These are phyloP conservation scores for Ascochyta koolunga DNA, from an alignment of 2,329 filamentous ascomycete species.

Conservation along the genomic window DNA sequence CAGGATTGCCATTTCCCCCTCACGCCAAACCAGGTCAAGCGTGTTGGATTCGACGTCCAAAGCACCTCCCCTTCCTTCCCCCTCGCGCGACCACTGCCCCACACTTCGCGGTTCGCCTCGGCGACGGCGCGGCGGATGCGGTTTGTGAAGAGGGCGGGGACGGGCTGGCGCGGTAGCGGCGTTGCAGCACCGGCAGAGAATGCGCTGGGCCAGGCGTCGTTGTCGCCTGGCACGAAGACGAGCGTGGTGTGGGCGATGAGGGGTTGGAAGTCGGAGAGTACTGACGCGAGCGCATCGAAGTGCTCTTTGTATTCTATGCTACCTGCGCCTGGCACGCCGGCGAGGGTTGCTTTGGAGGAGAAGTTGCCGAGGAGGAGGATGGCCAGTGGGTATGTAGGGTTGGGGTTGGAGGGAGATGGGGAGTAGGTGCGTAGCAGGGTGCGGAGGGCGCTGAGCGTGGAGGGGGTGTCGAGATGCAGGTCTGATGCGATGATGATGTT, in stretches of 20 bases:
- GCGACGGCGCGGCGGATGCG: conserved; percentile 82
- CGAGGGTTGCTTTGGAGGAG: conserved; percentile 62
- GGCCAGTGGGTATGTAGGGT: conserved; percentile 70
- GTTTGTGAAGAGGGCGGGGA: conserved; percentile 91
- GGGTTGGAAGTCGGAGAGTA: conserved; percentile 81
- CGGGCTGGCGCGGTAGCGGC: conserved; percentile 70
- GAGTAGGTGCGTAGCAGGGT: conserved; percentile 80
- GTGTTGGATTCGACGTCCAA: conserved; percentile 87
- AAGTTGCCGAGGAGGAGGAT: conserved; percentile 92
- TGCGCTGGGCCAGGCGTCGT: conserved; percentile 93
- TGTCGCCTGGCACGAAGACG: conserved; percentile 92
- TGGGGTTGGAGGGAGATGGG: conserved; percentile 58
- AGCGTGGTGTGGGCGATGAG: conserved; percentile 83
- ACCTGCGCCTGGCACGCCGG: conserved; percentile 71
- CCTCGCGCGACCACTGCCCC: conserved; percentile 52
- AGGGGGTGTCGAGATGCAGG: conserved; percentile 82
- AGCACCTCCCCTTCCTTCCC: conserved; percentile 71
- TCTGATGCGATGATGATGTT: conserved; percentile 81
- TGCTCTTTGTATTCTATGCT: conserved; percentile 97
- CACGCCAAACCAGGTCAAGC: conserved; percentile 84
- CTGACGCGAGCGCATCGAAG: conserved; percentile 84
- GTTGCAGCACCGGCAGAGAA: conserved; percentile 78
- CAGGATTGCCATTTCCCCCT: conserved; percentile 87
- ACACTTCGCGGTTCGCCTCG: conserved; percentile 73
- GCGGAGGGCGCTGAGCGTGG: conserved; percentile 78